phyloP scores from a whole-genome alignment of 441 rosid species.

The Dalechampia spathulata region DNA sequence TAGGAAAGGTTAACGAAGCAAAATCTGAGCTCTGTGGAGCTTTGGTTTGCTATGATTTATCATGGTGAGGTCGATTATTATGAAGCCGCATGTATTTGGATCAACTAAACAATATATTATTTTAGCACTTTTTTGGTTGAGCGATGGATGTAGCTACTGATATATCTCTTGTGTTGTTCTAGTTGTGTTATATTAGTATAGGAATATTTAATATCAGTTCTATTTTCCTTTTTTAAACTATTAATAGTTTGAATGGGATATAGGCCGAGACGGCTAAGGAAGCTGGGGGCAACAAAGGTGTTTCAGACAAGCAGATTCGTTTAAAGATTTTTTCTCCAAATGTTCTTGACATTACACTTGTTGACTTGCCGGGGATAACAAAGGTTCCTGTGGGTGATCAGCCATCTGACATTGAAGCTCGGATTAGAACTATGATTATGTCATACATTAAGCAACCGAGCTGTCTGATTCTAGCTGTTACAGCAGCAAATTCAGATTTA shows the following conservation, averaged over 20 bases:
- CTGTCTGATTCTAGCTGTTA: constrained; percentile 66
- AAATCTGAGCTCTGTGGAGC: no score
- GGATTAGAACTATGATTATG: constrained; percentile 56
- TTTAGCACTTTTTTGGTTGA: no score
- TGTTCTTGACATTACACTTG: constrained; percentile 61
- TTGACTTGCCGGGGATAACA: constrained; percentile 78
- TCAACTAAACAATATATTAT: no score
- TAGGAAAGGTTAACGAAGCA: no score
- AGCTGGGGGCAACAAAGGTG: constrained; percentile 60
- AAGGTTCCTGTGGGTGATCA: constrained; percentile 84
- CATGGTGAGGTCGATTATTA: no score
- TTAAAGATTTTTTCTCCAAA: constrained; percentile 57
- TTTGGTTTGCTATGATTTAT: no score
- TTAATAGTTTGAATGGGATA: constrained; percentile 7
- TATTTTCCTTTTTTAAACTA: no score
- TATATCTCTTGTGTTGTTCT: no score
- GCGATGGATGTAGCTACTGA: no score
- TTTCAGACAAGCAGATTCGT: constrained; percentile 53
- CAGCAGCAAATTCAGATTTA: constrained; percentile 76
- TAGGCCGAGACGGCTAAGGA: constrained; percentile 68
- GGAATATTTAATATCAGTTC: no score
- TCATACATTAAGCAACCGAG: constrained; percentile 35
- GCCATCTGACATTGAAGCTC: constrained; percentile 51
- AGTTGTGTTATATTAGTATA: no score
- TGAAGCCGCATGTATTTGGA: no score